Evolutionary conservation across 345 rosid genomes (phyloP), one percentile per base, ranked within the genome.

Genomic region (Syzygium jambos): DNA sequence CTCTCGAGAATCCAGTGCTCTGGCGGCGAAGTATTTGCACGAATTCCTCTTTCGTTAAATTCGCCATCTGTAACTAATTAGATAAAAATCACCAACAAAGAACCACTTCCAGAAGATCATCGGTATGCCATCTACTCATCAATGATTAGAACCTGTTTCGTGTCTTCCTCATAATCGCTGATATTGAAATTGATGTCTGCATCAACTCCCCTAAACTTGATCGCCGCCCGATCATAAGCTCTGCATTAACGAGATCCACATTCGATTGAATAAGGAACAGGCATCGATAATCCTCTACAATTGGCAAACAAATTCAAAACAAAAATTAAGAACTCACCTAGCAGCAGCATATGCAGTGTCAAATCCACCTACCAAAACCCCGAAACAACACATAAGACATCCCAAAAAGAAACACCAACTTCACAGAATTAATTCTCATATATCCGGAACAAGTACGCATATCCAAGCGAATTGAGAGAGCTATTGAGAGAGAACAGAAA

Each of bases 311-410:
- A 27, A 87, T 29, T 56, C 19, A n/a, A 13, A 43, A 11, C 63
- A 9, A 46, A 27, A 54, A 56, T 15, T 5, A 46, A 84, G 59
- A 9, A 19, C 68, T 87, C 88, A 96, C 99, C 99, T 94, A 78
- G 99, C 99, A 57, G 99, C 99, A 90, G 96, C 91, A 91, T 95
- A 95, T 49, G 99, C 99, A 82, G 99, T 97, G 90, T 97, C 99
- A 91, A 97, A 97, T 86, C 99, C 99, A 11, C 99, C 99, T 97
- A 86, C 85, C 21, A 86, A 89, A 43, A 52, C 23, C 43, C 83
- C 78, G 43, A 88, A n/a, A 52, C 78, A 55, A 38, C 53, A 54
- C 25, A 84, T 61, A 12, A 86, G 80, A 61, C 34, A 34, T 38
- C 63, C 29, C 65, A 89, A 27, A 68, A 25, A 27, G 52, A 51